Base-by-base conservation (phyloP, 768 basidiomycete species). In the Neoboletus brunneissimus region DNA sequence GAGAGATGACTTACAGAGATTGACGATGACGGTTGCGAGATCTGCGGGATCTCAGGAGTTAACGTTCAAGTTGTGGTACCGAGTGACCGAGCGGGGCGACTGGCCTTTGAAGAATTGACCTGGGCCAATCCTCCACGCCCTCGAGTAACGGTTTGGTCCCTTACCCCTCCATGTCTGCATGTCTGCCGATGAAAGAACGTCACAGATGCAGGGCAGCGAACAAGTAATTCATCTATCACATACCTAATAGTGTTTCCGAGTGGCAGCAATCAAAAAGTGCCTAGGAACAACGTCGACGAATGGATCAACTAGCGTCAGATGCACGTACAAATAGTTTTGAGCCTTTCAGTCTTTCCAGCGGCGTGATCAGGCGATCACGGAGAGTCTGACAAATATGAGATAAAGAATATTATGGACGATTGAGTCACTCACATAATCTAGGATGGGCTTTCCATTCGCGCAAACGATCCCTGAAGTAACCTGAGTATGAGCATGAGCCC, bases 221-320 rank as follows among this genome's bases (percentile, higher is more conserved):
- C 9, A 35, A 9, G 0, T 16, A 8, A 38, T 50, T 20, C 18
- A 12, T 15, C 15, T 13, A 34, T 38, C 7, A 57, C 53, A 47
- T 48, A 72, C 69, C 64, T 27, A 70, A 46, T 2, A 70, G 37
- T 8, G 43, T 60, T 18, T 72, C 69, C 0, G 69, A 72, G 16
- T 72, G 69, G 18, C 70, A 72, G 9, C 68, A 70, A n/a, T 70
- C 70, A 2, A 72, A 60, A 22, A 70, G 58, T 9, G 66, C 59
- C 70, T 70, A 22, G 9, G 18, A 4, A 31, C 25, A 40, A 9
- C 22, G 20, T 67, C 37, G 54, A 29, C 0, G 5, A 25, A 35
- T 4, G 35, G 7, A 53, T n/a, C 18, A 16, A n/a, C 25, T 10
- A 2, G 1, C 38, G 45, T 35, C 15, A 8, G 44, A 49, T 13